These are phyloP conservation scores for Dipteronia sinensis DNA, from an alignment of 345 rosid genomes.

Conservation along the genomic window DNA sequence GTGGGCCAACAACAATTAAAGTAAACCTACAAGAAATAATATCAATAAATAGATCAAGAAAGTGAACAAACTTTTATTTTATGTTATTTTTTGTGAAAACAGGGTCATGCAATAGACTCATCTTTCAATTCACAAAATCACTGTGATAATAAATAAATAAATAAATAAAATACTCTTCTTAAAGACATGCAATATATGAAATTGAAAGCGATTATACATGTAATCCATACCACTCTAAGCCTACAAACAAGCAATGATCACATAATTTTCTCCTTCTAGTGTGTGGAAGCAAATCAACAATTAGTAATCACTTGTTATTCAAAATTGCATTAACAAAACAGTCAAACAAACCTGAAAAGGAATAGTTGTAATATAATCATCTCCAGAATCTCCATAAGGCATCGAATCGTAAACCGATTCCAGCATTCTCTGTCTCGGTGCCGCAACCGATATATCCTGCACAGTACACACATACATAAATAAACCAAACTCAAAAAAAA, in stretches of 20 bases:
- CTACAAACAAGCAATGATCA: not conserved
- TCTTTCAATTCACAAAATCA: not conserved
- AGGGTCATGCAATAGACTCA: not conserved
- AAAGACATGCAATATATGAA: not conserved
- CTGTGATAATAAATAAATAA: not conserved
- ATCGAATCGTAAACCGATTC: slow-evolving; percentile 32
- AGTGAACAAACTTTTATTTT: not conserved
- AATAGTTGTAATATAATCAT: slow-evolving; percentile 42
- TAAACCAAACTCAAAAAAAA: not conserved
- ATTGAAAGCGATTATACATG: not conserved
- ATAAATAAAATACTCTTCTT: not conserved
- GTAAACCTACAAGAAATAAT: not conserved
- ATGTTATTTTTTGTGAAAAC: not conserved
- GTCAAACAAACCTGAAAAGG: slow-evolving; percentile 58
- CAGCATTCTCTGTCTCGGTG: slow-evolving; percentile 27
- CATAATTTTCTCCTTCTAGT: not conserved
- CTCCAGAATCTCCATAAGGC: slow-evolving; percentile 49
- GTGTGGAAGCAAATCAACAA: not conserved
- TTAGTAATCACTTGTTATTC: not conserved
- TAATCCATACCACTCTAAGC: not conserved
- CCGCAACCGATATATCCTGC: slow-evolving; percentile 27
- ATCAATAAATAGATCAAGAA: not conserved
- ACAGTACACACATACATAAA: not conserved
- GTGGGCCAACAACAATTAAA: not conserved
- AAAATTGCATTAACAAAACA: not conserved